phyloP scores from a whole-genome alignment of 2,329 filamentous ascomycete genomes.

The Fusarium miscanthi region DNA sequence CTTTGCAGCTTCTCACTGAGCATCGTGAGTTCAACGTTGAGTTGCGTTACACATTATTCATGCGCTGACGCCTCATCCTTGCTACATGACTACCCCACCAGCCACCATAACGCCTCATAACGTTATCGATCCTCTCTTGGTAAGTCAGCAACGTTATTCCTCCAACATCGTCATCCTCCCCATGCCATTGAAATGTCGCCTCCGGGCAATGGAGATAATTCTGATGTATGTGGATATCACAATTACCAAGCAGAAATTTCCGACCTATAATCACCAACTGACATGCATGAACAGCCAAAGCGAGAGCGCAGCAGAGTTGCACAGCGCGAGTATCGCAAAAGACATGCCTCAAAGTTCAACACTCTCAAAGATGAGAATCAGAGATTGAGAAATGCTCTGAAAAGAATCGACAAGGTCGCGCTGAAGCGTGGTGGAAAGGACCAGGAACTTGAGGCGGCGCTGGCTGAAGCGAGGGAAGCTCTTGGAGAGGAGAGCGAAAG shows the following conservation, averaged over 20 bases:
- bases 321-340: slow-evolving; percentile 44
- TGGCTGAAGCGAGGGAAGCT: slow-evolving; percentile 28
- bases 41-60: slow-evolving; percentile 17
- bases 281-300: slow-evolving; percentile 33
- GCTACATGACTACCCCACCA: slow-evolving; percentile 12
- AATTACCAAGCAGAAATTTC: slow-evolving; percentile 26
- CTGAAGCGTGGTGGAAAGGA: slow-evolving; percentile 12
- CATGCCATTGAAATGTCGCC: slow-evolving; percentile 26
- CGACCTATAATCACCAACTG: background rate
- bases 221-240: slow-evolving; percentile 29
- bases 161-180: slow-evolving; percentile 1
- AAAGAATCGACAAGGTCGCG: slow-evolving; percentile 30
- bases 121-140: slow-evolving; percentile 11
- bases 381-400: slow-evolving; percentile 38
- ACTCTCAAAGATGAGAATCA: slow-evolving; percentile 43
- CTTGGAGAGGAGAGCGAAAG: slow-evolving; percentile 11
- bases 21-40: slow-evolving; percentile 13
- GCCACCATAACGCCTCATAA: slow-evolving; percentile 23
- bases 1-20: background rate
- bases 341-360: slow-evolving; percentile 42
- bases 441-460: slow-evolving; percentile 24
- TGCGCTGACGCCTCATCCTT: background rate
- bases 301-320: slow-evolving; percentile 43
- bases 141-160: slow-evolving; percentile 24
- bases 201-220: slow-evolving; percentile 16